Evolutionary conservation across 305 asterid species (phyloP).

Genomic region (Galium porrigens): DNA sequence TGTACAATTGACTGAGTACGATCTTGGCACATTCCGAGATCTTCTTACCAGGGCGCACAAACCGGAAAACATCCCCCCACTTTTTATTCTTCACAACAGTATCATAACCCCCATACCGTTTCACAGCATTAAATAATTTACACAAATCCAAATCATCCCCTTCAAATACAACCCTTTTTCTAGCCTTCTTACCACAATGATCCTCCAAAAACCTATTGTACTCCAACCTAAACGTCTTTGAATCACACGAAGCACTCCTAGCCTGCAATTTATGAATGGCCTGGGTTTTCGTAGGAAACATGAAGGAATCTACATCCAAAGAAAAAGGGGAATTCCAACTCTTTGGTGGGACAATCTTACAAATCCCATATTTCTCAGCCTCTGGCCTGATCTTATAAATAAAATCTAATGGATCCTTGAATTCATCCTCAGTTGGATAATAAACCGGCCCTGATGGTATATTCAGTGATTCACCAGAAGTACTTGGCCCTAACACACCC

Average conservation of each 20-base stretch:
- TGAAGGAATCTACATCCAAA: slow-evolving; percentile 50
- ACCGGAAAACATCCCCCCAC: slow-evolving; percentile 83
- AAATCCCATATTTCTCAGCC: slow-evolving; percentile 93
- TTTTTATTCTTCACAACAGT: slow-evolving; percentile 58
- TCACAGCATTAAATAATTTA: slow-evolving; percentile 67
- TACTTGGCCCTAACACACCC: slow-evolving; percentile 45
- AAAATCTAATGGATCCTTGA: slow-evolving; percentile 73
- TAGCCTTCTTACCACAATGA: slow-evolving; percentile 62
- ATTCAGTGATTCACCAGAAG: slow-evolving; percentile 31
- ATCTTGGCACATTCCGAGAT: slow-evolving; percentile 74
- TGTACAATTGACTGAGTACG: slow-evolving; percentile 57
- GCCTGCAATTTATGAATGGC: slow-evolving; percentile 93
- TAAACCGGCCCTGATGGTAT: slow-evolving; percentile 81
- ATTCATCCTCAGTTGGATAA: slow-evolving; percentile 77
- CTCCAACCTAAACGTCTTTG: slow-evolving; percentile 71
- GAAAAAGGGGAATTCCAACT: slow-evolving; percentile 87
- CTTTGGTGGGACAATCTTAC: slow-evolving; percentile 74
- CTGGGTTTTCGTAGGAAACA: slow-evolving; percentile 75
- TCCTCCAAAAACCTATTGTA: slow-evolving; percentile 66
- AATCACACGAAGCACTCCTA: slow-evolving; percentile 64
- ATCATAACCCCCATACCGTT: slow-evolving; percentile 77
- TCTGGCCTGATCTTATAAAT: slow-evolving; percentile 81
- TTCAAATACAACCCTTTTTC: slow-evolving; percentile 65
- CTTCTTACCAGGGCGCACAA: slow-evolving; percentile 50
- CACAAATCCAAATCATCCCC: slow-evolving; percentile 76